Evolutionary conservation across 768 basidiomycete genomes (phyloP).

Genomic region (Melanogaster broomeanus): DNA sequence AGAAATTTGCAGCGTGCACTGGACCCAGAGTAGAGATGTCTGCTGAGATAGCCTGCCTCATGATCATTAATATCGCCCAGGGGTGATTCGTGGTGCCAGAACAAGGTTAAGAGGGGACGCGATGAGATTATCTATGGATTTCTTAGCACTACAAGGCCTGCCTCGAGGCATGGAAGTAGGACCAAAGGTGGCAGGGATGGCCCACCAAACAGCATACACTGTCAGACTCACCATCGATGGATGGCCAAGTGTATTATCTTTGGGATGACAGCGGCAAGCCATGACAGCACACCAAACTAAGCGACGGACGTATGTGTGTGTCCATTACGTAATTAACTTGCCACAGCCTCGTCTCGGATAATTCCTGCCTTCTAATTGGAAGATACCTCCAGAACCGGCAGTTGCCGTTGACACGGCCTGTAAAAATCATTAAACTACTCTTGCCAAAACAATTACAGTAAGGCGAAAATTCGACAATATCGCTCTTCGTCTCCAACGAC

Average conservation of each 20-base stretch:
- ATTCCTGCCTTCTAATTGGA: conserved; percentile 4
- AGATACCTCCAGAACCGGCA: not conserved
- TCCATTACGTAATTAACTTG: not conserved
- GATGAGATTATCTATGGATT: conserved; percentile 4
- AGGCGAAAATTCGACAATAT: not conserved
- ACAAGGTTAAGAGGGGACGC: not conserved
- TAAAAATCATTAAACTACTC: not conserved
- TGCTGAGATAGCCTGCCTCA: conserved; percentile 2
- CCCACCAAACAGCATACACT: not conserved
- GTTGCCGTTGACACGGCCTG: not conserved
- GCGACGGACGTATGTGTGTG: not conserved
- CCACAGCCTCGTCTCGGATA: conserved; percentile 8
- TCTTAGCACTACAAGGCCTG: not conserved
- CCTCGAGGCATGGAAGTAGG: conserved; percentile 6
- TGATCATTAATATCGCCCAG: no score
- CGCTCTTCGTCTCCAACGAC: not conserved
- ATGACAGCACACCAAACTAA: not conserved
- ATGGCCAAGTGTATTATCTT: no score
- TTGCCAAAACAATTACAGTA: not conserved
- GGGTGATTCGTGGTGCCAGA: not conserved
- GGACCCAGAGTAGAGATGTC: conserved; percentile 3
- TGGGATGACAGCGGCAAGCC: not conserved
- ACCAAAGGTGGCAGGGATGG: not conserved
- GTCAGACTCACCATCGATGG: no score
- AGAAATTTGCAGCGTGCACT: not conserved